Conservation (phyloP, 2,329 filamentous ascomycete species). For the Aspergillus eucalypticola region DNA sequence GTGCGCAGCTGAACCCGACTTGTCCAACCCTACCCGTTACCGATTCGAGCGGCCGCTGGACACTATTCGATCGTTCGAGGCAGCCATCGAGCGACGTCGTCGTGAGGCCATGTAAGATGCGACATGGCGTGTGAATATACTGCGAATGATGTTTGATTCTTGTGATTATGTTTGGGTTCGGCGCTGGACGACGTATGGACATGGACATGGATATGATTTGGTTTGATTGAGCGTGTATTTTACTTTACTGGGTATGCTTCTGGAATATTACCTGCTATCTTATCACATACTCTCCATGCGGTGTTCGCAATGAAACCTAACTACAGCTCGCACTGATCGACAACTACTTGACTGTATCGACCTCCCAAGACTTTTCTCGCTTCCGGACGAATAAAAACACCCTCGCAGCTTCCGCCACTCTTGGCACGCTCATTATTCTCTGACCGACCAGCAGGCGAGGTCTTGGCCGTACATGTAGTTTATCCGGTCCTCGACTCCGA, state of each 20-base stretch:
- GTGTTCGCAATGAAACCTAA: too few relatives aligned
- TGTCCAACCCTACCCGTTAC: conserved; percentile 83
- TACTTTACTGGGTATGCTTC: background rate
- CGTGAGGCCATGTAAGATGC: conserved; percentile 48
- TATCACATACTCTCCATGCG: background rate
- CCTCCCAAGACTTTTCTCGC: too few relatives aligned
- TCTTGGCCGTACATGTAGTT: background rate
- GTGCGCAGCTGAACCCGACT: conserved; percentile 75
- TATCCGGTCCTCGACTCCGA: background rate
- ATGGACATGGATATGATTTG: background rate
- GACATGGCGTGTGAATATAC: background rate
- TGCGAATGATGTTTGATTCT: background rate
- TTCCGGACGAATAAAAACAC: too few relatives aligned
- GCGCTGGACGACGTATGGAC: conserved; percentile 3
- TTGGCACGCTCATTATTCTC: too few relatives aligned
- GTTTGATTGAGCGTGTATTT: conserved; percentile 1
- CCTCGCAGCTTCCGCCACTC: too few relatives aligned
- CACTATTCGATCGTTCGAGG: conserved; percentile 87
- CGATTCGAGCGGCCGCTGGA: conserved; percentile 88
- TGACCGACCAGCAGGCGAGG: too few relatives aligned
- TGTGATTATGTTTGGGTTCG: background rate
- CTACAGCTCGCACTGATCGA: too few relatives aligned
- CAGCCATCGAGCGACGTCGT: conserved; percentile 69
- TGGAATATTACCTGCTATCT: background rate
- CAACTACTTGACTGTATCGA: too few relatives aligned